phyloP scores from a whole-genome alignment of 768 basidiomycete species.

The Calocera cornea region DNA sequence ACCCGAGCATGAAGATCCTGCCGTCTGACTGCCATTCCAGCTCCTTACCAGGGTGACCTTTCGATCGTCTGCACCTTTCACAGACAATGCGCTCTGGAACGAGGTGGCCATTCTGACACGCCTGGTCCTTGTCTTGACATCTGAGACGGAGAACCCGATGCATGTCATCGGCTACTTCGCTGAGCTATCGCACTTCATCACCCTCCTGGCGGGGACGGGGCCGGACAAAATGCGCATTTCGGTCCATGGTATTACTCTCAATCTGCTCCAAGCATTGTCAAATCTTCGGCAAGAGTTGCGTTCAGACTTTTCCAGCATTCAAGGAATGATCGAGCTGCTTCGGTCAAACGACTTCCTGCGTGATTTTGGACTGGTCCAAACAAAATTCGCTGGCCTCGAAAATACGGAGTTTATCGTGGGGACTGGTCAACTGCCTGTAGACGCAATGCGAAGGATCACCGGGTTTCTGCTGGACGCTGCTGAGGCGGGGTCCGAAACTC shows the following conservation, averaged over 20 bases:
- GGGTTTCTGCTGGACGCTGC: conserved; percentile 49
- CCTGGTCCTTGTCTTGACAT: conserved; percentile 56
- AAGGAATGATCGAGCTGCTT: conserved; percentile 45
- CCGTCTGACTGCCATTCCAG: conserved; percentile 31
- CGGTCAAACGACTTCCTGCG: conserved; percentile 43
- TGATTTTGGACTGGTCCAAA: conserved; percentile 60
- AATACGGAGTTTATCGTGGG: conserved; percentile 19
- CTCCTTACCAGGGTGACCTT: conserved; percentile 60
- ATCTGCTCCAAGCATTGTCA: conserved; percentile 64
- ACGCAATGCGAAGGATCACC: conserved; percentile 52
- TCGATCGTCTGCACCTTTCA: conserved; percentile 46
- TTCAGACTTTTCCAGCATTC: background rate
- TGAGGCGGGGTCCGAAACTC: conserved; percentile 49
- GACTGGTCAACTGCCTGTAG: conserved; percentile 43
- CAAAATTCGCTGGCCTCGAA: conserved; percentile 53
- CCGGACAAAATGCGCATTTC: conserved; percentile 61
- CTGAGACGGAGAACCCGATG: conserved; percentile 46
- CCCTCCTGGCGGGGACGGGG: conserved; percentile 64
- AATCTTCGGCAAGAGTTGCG: conserved; percentile 43
- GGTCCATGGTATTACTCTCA: conserved; percentile 68
- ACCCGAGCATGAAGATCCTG: background rate
- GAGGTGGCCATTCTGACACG: conserved; percentile 72
- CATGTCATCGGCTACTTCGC: conserved; percentile 70
- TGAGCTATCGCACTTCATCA: conserved; percentile 67
- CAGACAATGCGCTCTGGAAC: conserved; percentile 62